Evolutionary conservation across 176 grass and related monocot species (phyloP).

Genomic region (Carex scoparia): DNA sequence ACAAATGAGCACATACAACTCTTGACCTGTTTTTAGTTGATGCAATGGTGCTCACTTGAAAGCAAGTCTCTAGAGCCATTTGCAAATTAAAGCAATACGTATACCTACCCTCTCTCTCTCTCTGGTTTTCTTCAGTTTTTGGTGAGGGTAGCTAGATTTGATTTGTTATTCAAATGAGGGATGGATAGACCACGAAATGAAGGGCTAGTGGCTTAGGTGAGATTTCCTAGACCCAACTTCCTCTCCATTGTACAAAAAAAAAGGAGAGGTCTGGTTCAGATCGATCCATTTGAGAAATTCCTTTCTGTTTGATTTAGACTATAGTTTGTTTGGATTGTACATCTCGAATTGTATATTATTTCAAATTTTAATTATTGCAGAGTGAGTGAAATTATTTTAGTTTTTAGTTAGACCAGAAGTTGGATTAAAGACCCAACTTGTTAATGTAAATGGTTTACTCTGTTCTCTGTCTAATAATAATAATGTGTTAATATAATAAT

Average conservation of each 20-base stretch:
- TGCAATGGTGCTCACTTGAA: slow-evolving; percentile 45
- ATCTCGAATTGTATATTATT: too few relatives aligned
- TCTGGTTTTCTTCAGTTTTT: neutral
- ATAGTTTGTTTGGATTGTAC: too few relatives aligned
- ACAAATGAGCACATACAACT: slow-evolving; percentile 31
- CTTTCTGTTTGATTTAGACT: too few relatives aligned
- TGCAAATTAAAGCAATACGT: neutral
- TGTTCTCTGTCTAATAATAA: neutral
- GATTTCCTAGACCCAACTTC: neutral
- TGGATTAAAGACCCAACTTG: neutral
- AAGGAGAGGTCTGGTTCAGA: neutral
- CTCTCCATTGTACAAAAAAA: neutral
- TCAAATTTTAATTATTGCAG: too few relatives aligned
- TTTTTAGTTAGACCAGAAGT: neutral
- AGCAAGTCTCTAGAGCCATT: slow-evolving; percentile 82
- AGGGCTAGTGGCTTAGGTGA: slow-evolving; percentile 20
- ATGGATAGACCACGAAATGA: neutral
- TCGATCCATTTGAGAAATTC: too few relatives aligned
- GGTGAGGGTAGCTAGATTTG: slow-evolving; percentile 4
- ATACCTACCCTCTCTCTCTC: neutral
- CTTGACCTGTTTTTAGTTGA: slow-evolving; percentile 40
- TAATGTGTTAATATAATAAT: neutral
- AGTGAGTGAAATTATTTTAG: neutral
- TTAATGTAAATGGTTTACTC: neutral
- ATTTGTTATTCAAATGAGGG: neutral